phyloP scores from a whole-genome alignment of 306 rosid genomes.

The Cucurbita pepo region DNA sequence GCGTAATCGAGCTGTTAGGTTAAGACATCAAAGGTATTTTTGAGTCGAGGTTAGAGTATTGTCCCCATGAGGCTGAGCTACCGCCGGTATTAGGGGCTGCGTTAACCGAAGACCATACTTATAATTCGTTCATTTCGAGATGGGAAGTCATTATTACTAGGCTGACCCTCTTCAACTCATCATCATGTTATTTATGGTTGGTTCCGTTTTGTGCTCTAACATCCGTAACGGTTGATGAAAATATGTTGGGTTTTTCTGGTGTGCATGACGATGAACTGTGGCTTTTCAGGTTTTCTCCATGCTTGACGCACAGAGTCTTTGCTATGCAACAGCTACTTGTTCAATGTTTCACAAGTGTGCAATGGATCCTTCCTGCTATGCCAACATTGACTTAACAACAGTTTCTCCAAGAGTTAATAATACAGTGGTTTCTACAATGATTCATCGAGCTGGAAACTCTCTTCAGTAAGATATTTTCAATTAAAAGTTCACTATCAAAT shows the following conservation, averaged over 20 bases:
- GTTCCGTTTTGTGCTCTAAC: not conserved
- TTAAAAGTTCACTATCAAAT: not conserved
- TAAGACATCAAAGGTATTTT: not conserved
- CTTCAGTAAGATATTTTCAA: constrained; percentile 37
- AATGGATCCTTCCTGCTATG: constrained; percentile 76
- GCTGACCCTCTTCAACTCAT: not conserved
- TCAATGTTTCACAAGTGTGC: constrained; percentile 83
- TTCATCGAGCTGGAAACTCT: constrained; percentile 83
- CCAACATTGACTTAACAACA: constrained; percentile 69
- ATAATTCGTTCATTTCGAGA: not conserved
- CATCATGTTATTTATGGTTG: not conserved
- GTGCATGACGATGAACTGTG: constrained; percentile 9
- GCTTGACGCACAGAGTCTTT: constrained; percentile 86
- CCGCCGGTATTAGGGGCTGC: no score
- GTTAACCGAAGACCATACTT: not conserved
- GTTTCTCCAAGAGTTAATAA: constrained; percentile 82
- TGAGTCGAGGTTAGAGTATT: not conserved
- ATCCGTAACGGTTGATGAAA: not conserved
- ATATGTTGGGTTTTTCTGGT: constrained; percentile 2
- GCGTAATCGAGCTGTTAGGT: not conserved
- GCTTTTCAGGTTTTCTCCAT: constrained; percentile 65
- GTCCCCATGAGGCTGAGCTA: no score
- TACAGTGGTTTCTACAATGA: constrained; percentile 88
- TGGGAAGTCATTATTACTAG: not conserved
- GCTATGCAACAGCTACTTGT: constrained; percentile 80